Evolutionary conservation across 2,329 filamentous ascomycete genomes (phyloP).

Genomic region (Penicillium sp.): DNA sequence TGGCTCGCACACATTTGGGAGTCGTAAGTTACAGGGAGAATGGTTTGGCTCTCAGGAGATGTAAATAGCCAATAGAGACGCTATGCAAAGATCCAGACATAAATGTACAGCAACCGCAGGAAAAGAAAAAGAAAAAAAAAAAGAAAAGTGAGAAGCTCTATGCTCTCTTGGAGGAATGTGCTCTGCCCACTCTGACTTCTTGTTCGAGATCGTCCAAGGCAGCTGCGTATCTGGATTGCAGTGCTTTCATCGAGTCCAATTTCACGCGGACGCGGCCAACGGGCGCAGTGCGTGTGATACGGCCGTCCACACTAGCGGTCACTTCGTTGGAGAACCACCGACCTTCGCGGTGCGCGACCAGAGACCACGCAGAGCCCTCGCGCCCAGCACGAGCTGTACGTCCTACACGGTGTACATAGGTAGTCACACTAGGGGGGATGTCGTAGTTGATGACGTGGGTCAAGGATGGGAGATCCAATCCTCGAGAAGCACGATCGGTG

Average conservation of each 20-base stretch:
- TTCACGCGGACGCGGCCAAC: conserved; percentile 30
- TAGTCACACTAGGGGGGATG: conserved; percentile 70
- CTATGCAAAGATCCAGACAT: conserved; percentile 6
- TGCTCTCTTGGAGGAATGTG: conserved; percentile 1
- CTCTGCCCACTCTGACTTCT: conserved; percentile 27
- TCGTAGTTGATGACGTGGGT: conserved; percentile 93
- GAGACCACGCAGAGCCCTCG: conserved; percentile 72
- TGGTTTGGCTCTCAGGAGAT: too few relatives aligned
- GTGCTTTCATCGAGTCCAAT: conserved; percentile 21
- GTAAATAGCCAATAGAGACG: background rate
- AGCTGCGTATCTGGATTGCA: conserved; percentile 28
- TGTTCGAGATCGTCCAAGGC: conserved; percentile 34
- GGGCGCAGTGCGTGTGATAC: conserved; percentile 25
- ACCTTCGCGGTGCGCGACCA: conserved; percentile 75
- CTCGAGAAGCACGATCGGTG: conserved; percentile 87
- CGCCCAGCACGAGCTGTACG: conserved; percentile 79
- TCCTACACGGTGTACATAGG: conserved; percentile 87
- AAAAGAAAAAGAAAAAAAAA: background rate
- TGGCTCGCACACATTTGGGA: too few relatives aligned
- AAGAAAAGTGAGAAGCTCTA: background rate
- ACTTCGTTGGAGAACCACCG: conserved; percentile 90
- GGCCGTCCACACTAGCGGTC: conserved; percentile 44
- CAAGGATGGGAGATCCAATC: conserved; percentile 73
- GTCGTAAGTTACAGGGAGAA: background rate
- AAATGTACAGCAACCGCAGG: background rate